Evolutionary conservation across 768 basidiomycete species (phyloP).

Genomic region (Lactarius akahatsu): DNA sequence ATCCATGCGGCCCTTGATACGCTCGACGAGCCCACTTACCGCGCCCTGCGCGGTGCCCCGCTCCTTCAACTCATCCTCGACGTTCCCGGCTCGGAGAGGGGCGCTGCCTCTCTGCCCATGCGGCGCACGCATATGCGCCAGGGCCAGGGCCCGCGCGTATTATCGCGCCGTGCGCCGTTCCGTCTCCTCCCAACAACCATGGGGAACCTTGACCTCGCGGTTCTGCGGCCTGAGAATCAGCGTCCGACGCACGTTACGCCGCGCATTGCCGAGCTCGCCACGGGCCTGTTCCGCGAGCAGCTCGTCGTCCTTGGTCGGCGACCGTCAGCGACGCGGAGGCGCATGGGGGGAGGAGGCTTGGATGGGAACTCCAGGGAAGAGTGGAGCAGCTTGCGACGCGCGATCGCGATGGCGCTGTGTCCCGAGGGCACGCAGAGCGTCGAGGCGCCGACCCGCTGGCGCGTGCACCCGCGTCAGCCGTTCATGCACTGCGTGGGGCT

Average conservation of each 20-base stretch:
- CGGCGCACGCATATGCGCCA: background rate
- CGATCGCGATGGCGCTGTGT: slow-evolving; percentile 21
- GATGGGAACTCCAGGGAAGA: background rate
- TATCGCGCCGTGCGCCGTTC: slow-evolving; percentile 9
- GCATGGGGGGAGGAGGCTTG: background rate
- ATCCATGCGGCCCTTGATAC: slow-evolving; percentile 19
- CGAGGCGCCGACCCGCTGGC: slow-evolving; percentile 17
- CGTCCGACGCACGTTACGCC: slow-evolving; percentile 63
- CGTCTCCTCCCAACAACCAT: slow-evolving; percentile 13
- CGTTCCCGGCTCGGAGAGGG: background rate
- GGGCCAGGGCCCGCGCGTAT: background rate
- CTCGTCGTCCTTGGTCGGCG: slow-evolving; percentile 54
- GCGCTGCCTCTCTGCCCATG: background rate
- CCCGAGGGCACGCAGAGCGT: slow-evolving; percentile 17
- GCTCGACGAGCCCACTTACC: slow-evolving; percentile 9
- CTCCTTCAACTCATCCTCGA: slow-evolving; percentile 18
- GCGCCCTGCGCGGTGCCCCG: slow-evolving; percentile 1
- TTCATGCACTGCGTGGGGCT: slow-evolving; percentile 20
- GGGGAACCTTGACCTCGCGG: slow-evolving; percentile 54
- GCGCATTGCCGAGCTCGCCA: slow-evolving; percentile 51
- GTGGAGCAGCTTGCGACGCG: slow-evolving; percentile 2
- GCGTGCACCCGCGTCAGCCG: slow-evolving; percentile 21
- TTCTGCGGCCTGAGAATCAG: slow-evolving; percentile 55
- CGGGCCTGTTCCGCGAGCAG: slow-evolving; percentile 52
- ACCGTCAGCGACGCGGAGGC: slow-evolving; percentile 30